Conservation (phyloP, 495 filamentous ascomycete species). For the Venustampulla echinocandica region DNA sequence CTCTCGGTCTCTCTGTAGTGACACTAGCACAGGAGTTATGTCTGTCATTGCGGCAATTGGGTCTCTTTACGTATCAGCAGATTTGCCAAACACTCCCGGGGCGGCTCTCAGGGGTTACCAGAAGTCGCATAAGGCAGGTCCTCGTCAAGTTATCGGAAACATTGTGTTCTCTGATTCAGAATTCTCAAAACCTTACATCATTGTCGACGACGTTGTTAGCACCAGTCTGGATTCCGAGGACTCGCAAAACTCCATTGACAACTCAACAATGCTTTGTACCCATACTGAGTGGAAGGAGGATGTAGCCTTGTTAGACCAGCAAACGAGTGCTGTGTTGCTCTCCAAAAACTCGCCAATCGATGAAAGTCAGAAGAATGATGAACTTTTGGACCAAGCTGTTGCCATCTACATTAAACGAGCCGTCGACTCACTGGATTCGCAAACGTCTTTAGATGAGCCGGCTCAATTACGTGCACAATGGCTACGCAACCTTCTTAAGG, state of each 20-base stretch:
- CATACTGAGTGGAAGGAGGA: slow-evolving; percentile 1
- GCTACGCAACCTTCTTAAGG: background rate
- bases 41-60: slow-evolving; percentile 21
- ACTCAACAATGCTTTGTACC: background rate
- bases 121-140: background rate
- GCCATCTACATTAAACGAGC: background rate
- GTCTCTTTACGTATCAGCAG: slow-evolving; percentile 17
- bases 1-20: slow-evolving; percentile 1
- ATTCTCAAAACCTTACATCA: slow-evolving; percentile 3
- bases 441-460: background rate
- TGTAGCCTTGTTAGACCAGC: background rate
- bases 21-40: slow-evolving; percentile 9
- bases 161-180: slow-evolving; percentile 10
- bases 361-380: background rate
- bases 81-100: slow-evolving; percentile 5
- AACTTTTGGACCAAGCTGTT: background rate
- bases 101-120: slow-evolving; percentile 8
- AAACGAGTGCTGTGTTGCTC: background rate
- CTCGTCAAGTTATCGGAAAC: slow-evolving; percentile 5
- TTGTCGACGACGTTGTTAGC: background rate
- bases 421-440: background rate
- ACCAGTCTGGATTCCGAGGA: background rate
- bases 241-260: background rate
- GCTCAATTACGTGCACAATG: background rate
- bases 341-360: background rate